Evolutionary conservation across 1,284 basidiomycete genomes (phyloP), one percentile per base, ranked within the genome.

Genomic region (Cryptococcus neoformans): DNA sequence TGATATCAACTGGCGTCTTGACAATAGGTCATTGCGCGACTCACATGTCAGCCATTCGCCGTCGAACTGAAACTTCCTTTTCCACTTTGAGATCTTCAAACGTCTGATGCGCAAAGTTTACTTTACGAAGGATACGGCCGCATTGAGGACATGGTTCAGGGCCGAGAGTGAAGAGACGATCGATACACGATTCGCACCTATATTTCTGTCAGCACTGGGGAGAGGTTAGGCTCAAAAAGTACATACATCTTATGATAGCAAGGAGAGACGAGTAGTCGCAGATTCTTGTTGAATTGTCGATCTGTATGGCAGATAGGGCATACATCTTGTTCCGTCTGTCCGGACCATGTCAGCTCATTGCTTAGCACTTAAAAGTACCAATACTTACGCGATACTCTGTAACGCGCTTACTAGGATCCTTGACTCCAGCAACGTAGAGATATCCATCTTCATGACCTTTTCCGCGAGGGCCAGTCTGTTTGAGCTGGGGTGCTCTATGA

Each of bases 221-320:
- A 46, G 52, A 28, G 16, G 11, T 6, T 39, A n/a, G 14, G 9
- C 11, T 6, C 14, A 7, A 37, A 0, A n/a, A 17, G 44, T 2
- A 40, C 83, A 58, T 64, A 92, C 94, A 98, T 95, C 83, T 97
- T 97, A 80, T 99, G 96, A 78, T 98, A 99, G 77, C 96, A 99
- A 36, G 90, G 85, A 70, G 92, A 94, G 60, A 99, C 94, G 56
- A 99, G 83, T 48, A 99, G 81, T 44, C 95, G 86, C 34, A 99
- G 81, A 68, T 93, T 92, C 12, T 93, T 92, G 70, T 98, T 97
- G 60, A 98, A 81, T 74, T 96, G 98, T 56, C 96, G 82, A 73
- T 99, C 96, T 40, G 92, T 95, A 77, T 93, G 92, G 82, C 96
- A 99, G 7, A 97, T 87, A 1, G 96, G 95, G 80, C 96, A 99